Base-by-base conservation (phyloP, 805 yeast species). In the Diddensiella caesifluorescens region DNA sequence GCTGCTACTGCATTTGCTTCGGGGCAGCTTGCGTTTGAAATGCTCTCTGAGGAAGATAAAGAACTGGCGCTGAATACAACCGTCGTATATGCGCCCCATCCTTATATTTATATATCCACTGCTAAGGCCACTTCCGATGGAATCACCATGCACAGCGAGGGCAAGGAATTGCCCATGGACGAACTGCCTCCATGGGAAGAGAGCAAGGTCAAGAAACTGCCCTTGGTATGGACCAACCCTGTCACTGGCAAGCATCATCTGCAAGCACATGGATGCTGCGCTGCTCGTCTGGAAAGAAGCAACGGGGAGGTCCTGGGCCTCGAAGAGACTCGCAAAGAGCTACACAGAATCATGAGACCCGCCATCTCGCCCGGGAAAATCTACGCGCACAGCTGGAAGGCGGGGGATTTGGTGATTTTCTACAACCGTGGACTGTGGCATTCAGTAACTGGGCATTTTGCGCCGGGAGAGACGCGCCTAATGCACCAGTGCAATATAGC, bases 401-500 rank as follows among this genome's bases (percentile, higher is more conserved):
- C 78, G 50, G 95, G 95, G 42, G 95, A 87, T 55, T 71, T 87
- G 56, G 92, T 85, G 26, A 79, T 87, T 42, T 87, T 87, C 70
- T 86, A 71, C 65, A 87, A 87, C 70, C 73, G 90, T 60, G 95
- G 95, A 33, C 89, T 87, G 7, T 83, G 90, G 83, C 95, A 87
- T 60, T 78, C 90, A 1, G 95, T 87, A 23, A 86, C 95, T 12
- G 95, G 95, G 39, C 95, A 86, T 63, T 81, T 87, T 64, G 79
- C 75, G 15, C 73, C 73, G 15, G 85, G 82, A 36, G 92, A 86
- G 58, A 77, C 75, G 55, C 75, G 95, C 62, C 69, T 87, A 57
- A 86, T 87, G 94, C 95, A 87, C 59, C 95, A 87, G 67, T 87
- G 95, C 66, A 87, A 87, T 65, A 83, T 87, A 60, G 95, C 95